Percentiles rank a stretch among this genome's conserved stretches.
phyloP scores from a whole-genome alignment of 2,329 filamentous ascomycete species.

The Fusarium mexicanum region DNA sequence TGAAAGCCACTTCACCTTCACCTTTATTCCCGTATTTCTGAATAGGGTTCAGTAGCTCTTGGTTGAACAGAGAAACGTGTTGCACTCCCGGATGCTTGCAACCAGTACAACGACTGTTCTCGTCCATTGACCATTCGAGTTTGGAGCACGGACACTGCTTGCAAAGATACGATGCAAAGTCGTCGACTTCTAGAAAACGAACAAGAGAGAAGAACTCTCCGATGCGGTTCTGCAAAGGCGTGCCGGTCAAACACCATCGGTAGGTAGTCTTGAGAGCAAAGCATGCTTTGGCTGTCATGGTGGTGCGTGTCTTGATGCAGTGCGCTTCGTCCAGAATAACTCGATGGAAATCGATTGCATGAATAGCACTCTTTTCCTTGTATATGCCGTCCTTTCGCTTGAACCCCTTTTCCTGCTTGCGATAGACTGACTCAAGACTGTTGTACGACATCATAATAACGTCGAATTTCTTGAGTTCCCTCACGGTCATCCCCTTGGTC shows the following conservation, averaged over 20 bases:
- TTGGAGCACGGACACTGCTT: conserved; percentile 83
- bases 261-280: conserved; percentile 89
- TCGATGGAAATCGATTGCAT: conserved; percentile 87
- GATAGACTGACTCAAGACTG: conserved; percentile 87
- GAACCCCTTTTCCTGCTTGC: conserved; percentile 93
- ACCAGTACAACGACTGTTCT: conserved; percentile 73
- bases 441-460: conserved; percentile 99
- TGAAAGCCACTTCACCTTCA: conserved; percentile 75
- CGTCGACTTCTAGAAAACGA: conserved; percentile 87
- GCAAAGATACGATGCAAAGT: conserved; percentile 95
- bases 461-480: conserved; percentile 83
- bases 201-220: conserved; percentile 96
- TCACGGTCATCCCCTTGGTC: conserved; percentile 77
- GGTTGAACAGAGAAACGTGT: conserved; percentile 78
- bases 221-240: conserved; percentile 95
- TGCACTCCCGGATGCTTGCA: conserved; percentile 63
- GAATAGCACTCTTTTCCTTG: conserved; percentile 83
- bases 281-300: conserved; percentile 92
- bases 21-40: conserved; percentile 68
- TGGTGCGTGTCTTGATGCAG: conserved; percentile 90
- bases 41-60: conserved; percentile 90
- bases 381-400: conserved; percentile 80
- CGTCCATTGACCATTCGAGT: conserved; percentile 84
- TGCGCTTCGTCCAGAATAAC: conserved; percentile 95
- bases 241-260: conserved; percentile 96